Percentiles rank a stretch among this genome's conserved stretches.
Evolutionary conservation across 2,329 filamentous ascomycete species (phyloP).

Genomic region (Neopestalotiopsis clavispora): DNA sequence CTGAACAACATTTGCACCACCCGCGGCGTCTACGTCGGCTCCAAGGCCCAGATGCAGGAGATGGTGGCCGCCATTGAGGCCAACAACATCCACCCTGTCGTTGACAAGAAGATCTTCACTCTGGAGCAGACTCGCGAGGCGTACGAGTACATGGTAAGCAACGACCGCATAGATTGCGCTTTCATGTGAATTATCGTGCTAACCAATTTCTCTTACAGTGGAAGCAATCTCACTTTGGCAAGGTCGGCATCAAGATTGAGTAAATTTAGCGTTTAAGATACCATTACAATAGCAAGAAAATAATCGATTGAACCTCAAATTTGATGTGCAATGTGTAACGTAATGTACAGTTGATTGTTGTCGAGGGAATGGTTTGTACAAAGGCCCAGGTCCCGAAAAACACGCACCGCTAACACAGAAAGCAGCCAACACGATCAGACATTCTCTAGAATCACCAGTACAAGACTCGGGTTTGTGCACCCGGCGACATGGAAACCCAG

Average conservation of each 20-base stretch:
- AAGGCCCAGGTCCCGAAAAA: too few relatives aligned
- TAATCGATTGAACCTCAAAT: background rate
- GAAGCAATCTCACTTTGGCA: constrained; percentile 60
- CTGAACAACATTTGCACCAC: constrained; percentile 42
- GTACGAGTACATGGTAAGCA: constrained; percentile 56
- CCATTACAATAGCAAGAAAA: background rate
- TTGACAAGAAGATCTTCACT: constrained; percentile 42
- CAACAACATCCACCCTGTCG: constrained; percentile 46
- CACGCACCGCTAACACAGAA: too few relatives aligned
- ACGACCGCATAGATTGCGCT: too few relatives aligned
- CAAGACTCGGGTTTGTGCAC: too few relatives aligned
- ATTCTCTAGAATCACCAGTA: too few relatives aligned
- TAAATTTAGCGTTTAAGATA: constrained; percentile 23
- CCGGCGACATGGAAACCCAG: background rate
- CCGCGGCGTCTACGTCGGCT: constrained; percentile 47
- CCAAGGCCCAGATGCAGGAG: constrained; percentile 44
- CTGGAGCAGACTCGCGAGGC: constrained; percentile 47
- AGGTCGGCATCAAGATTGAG: constrained; percentile 54
- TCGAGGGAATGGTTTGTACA: background rate
- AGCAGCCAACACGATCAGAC: too few relatives aligned
- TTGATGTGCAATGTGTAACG: background rate
- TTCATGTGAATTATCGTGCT: background rate
- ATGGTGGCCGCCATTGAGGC: constrained; percentile 48
- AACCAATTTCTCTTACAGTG: constrained; percentile 33
- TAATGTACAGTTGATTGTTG: background rate